Conservation (phyloP, 2,329 filamentous ascomycete species). For the Fusarium nanum region DNA sequence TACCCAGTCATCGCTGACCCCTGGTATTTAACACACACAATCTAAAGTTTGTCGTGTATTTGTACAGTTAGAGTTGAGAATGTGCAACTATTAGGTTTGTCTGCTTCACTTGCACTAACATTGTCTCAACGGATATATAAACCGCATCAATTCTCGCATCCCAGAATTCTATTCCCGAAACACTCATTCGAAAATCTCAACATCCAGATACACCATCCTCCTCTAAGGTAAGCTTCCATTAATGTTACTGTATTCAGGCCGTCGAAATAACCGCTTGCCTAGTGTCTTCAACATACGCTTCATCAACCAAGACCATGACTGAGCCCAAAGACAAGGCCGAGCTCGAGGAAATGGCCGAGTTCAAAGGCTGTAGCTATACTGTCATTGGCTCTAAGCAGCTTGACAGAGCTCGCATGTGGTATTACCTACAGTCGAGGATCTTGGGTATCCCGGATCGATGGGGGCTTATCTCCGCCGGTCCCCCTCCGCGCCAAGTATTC, state of each 20-base stretch:
- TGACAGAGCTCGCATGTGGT: not conserved
- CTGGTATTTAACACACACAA: not conserved
- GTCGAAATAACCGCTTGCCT: not conserved
- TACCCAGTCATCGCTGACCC: not conserved
- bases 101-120: not conserved
- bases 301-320: not conserved
- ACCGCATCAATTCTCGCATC: not conserved
- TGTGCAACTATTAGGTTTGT: not conserved
- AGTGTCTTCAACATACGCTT: not conserved
- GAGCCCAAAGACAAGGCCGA: not conserved
- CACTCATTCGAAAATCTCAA: not conserved
- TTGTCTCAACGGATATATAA: not conserved
- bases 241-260: not conserved
- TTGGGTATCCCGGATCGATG: constrained; percentile 19
- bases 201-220: not conserved
- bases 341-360: too few relatives aligned
- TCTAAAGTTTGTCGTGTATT: not conserved
- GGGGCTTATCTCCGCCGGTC: constrained; percentile 11
- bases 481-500: constrained; percentile 1
- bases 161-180: not conserved
- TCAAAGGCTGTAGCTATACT: not conserved
- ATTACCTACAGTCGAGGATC: constrained; percentile 13
- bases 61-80: not conserved
- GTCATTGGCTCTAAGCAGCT: not conserved
- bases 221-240: not conserved